Percentiles rank a stretch among this genome's conserved stretches.
phyloP scores from a whole-genome alignment of 2,329 filamentous ascomycete species.

The Herpotrichia juniperi region DNA sequence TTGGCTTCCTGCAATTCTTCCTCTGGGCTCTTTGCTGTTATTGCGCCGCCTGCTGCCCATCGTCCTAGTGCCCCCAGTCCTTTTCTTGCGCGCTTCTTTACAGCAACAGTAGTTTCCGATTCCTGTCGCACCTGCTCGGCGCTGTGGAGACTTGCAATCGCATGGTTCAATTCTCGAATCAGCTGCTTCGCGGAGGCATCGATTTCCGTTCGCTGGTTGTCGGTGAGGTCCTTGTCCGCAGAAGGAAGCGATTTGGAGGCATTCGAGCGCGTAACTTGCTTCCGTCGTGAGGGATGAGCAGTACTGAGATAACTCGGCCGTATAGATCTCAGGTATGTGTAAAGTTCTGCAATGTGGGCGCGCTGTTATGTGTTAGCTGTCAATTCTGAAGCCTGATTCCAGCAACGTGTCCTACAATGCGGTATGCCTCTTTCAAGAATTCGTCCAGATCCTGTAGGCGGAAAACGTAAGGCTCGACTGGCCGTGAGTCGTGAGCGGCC shows the following conservation, averaged over 20 bases:
- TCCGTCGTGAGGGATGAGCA: conserved; percentile 64
- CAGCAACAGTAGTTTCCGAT: conserved; percentile 72
- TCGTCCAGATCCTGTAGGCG: conserved; percentile 67
- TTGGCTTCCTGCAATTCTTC: conserved; percentile 75
- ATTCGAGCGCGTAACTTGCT: conserved; percentile 52
- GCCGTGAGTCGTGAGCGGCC: conserved; percentile 61
- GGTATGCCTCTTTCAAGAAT: conserved; percentile 92
- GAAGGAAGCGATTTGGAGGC: conserved; percentile 34
- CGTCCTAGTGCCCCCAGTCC: conserved; percentile 72
- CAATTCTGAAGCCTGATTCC: conserved; percentile 10
- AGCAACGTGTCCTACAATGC: conserved; percentile 69
- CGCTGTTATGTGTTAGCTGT: conserved; percentile 64
- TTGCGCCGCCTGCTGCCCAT: conserved; percentile 65
- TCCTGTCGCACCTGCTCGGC: conserved; percentile 83
- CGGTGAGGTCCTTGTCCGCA: conserved; percentile 66
- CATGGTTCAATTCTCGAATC: conserved; percentile 81
- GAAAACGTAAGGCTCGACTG: conserved; percentile 53
- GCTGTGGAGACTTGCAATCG: conserved; percentile 79
- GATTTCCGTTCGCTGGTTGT: conserved; percentile 82
- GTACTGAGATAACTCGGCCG: conserved; percentile 92
- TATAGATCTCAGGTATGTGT: conserved; percentile 79
- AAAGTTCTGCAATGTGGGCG: conserved; percentile 80
- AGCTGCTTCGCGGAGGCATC: conserved; percentile 86
- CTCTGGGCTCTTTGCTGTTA: conserved; percentile 64
- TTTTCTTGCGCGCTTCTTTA: conserved; percentile 68